Evolutionary conservation across 441 rosid species (phyloP).

Genomic region (Isatis lusitanica): DNA sequence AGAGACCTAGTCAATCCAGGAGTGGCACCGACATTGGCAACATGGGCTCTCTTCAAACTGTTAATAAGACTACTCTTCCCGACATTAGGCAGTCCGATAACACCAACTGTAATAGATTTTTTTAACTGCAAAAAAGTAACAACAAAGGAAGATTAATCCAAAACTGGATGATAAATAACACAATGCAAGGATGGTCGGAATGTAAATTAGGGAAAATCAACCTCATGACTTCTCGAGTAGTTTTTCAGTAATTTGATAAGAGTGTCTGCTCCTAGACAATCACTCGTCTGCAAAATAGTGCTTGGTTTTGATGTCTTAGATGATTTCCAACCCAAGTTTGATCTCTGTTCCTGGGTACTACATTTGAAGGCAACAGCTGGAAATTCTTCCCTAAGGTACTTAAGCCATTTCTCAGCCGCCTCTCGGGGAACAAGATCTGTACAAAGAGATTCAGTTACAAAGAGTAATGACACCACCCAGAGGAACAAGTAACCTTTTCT

Average conservation of each 20-base stretch:
- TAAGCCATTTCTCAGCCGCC: constrained; percentile 94
- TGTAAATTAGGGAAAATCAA: neutral
- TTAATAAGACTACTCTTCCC: constrained; percentile 98
- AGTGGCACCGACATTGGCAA: constrained; percentile 90
- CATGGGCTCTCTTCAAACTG: constrained; percentile 94
- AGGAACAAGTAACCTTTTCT: neutral
- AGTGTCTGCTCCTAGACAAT: constrained; percentile 95
- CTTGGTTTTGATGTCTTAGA: constrained; percentile 67
- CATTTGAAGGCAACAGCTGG: constrained; percentile 98
- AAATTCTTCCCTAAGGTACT: constrained; percentile 85
- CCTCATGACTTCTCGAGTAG: constrained; percentile 96
- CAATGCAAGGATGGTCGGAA: neutral
- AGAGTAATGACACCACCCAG: neutral
- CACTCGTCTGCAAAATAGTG: constrained; percentile 79
- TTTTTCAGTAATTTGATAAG: constrained; percentile 85
- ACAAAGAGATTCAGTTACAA: constrained; percentile 1
- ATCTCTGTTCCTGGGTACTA: constrained; percentile 88
- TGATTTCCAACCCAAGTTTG: constrained; percentile 90
- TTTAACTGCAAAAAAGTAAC: constrained; percentile 59
- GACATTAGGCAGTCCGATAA: constrained; percentile 94
- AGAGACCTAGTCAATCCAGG: constrained; percentile 92
- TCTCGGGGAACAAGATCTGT: constrained; percentile 96
- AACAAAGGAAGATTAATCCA: neutral
- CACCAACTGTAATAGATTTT: constrained; percentile 88
- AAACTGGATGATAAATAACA: neutral